Base-by-base conservation (phyloP, 2,329 filamentous ascomycete species). In the Coniochaeta sp. region DNA sequence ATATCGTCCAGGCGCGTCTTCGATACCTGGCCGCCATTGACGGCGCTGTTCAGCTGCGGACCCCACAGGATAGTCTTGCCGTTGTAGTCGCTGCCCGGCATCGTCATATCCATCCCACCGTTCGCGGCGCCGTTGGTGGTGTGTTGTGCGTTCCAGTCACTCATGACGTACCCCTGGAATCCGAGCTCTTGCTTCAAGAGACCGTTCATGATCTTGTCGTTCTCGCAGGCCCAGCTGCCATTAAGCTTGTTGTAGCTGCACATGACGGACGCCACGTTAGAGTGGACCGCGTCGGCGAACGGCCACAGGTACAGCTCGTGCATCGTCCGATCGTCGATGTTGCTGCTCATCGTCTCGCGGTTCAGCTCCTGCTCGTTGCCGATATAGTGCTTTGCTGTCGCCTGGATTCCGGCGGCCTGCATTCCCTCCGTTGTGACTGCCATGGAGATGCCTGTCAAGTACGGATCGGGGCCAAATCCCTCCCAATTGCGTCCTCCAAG, bases 401-500 rank as follows among this genome's bases (percentile, higher is more conserved):
- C 79, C 70, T 82, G 80, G 2, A 82, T 75, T 12, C 80, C 79
- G 5, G 72, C 74, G 38, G 70, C 67, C 70, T 85, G 81, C 71
- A 84, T 78, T 0, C 78, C 88, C 64, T 81, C 75, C 59, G 89
- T 79, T 0, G 86, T 88, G 70, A 86, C 80, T 17, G 77, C 78
- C 69, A 86, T 82, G 10, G 81, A 84, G 63, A 88, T 77, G 19
- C 86, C 88, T 22, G 85, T 62, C 0, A 95, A 79, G 58, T 93
- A 91, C 0, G 91, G 90, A 69, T 96, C 91, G 1, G 87, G 79
- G 0, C 89, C 88, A 69, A 93, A 95, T 0, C 87, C 89, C 71
- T 95, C 91, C 90, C 90, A 96, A 69, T 91, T 92, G 40, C 91
- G 79, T 0, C 91, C 91, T 34, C 86, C 91, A 55, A 83, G 79